These are phyloP conservation scores for Geotrichum bryndzae DNA, from an alignment of 1,139 yeast genomes.

Conservation along the genomic window DNA sequence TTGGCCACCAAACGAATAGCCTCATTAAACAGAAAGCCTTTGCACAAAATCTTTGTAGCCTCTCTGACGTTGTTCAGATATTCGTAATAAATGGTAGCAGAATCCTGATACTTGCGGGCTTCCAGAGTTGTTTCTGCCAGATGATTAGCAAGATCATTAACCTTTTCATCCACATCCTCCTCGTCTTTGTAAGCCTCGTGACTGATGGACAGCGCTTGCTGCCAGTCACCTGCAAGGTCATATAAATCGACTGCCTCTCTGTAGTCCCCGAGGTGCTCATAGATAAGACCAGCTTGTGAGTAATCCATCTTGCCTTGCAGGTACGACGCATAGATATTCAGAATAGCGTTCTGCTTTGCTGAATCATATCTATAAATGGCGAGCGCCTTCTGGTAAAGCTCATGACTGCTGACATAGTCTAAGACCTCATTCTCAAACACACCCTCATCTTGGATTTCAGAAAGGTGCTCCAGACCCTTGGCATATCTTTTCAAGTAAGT, in stretches of 20 bases:
- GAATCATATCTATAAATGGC: slow-evolving; percentile 53
- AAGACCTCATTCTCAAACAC: slow-evolving; percentile 51
- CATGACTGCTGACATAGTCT: slow-evolving; percentile 66
- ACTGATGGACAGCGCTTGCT: slow-evolving; percentile 67
- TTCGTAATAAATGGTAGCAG: slow-evolving; percentile 70
- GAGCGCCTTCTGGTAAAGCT: slow-evolving; percentile 66
- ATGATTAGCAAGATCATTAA: slow-evolving; percentile 46
- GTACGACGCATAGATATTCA: slow-evolving; percentile 56
- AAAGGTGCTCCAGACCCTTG: slow-evolving; percentile 64
- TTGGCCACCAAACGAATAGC: slow-evolving; percentile 61
- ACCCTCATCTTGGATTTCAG: slow-evolving; percentile 41
- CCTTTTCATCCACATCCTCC: slow-evolving; percentile 30
- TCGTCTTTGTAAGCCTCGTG: slow-evolving; percentile 31
- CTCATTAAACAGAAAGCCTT: slow-evolving; percentile 65
- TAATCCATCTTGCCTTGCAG: slow-evolving; percentile 47
- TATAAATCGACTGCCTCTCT: slow-evolving; percentile 65
- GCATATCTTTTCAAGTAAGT: slow-evolving; percentile 61
- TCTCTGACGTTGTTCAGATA: slow-evolving; percentile 56
- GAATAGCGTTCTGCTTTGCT: slow-evolving; percentile 46
- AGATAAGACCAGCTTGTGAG: slow-evolving; percentile 70
- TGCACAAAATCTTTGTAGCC: slow-evolving; percentile 65
- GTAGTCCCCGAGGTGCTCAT: slow-evolving; percentile 57
- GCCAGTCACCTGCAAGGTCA: slow-evolving; percentile 70
- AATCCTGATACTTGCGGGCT: slow-evolving; percentile 69
- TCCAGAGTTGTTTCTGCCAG: slow-evolving; percentile 58